phyloP scores from a whole-genome alignment of 1,284 basidiomycete genomes.

The Ustilago lituana region DNA sequence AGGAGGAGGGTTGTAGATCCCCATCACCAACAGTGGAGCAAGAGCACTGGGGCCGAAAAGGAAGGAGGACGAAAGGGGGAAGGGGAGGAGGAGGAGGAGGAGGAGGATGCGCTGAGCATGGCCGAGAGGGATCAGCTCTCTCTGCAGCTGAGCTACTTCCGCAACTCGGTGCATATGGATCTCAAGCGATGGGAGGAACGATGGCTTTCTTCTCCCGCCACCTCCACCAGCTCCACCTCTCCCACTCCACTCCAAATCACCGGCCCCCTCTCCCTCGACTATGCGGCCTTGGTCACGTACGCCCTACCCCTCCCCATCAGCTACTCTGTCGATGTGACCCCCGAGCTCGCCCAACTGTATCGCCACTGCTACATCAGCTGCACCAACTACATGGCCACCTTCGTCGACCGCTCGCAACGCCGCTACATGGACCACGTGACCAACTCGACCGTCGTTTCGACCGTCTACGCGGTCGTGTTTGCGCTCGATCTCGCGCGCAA shows the following conservation, averaged over 20 bases:
- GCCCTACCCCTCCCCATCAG: conserved; percentile 37
- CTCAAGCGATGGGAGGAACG: conserved; percentile 47
- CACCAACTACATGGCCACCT: conserved; percentile 44
- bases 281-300: conserved; percentile 43
- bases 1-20: not conserved
- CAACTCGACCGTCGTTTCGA: conserved; percentile 27
- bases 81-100: not conserved
- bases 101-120: not conserved
- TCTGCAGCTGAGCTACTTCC: conserved; percentile 37
- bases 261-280: conserved; percentile 33
- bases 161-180: conserved; percentile 38
- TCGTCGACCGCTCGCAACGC: conserved; percentile 26
- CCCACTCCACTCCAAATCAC: conserved; percentile 34
- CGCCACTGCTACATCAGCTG: conserved; percentile 43
- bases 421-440: conserved; percentile 24
- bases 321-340: conserved; percentile 22
- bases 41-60: too few species aligned
- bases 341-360: conserved; percentile 23
- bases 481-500: conserved; percentile 24
- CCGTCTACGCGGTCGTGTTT: conserved; percentile 38
- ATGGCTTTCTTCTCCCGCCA: conserved; percentile 22
- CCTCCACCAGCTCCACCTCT: not conserved
- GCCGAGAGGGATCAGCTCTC: conserved; percentile 31
- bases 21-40: not conserved
- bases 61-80: not conserved